Evolutionary conservation across 2,329 filamentous ascomycete species (phyloP), one percentile per base, ranked within the genome.

Genomic region (Colletotrichum chlorophyti): DNA sequence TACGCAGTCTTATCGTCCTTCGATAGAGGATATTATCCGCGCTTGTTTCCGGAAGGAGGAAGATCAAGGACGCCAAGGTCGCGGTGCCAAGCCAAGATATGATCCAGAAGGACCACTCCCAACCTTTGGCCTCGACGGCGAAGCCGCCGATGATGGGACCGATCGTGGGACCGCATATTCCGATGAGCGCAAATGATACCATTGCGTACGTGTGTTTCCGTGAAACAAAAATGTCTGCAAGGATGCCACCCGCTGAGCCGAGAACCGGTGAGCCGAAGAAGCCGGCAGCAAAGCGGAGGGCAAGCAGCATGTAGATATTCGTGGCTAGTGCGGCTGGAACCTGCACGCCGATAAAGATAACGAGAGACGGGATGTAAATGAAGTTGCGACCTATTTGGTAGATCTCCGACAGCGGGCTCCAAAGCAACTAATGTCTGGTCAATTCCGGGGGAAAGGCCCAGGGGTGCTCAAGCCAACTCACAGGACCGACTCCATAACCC

Each of bases 401-500:
- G 10, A 65, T 49, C 21, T 64, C 64, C 2, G 50, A 57, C 19
- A 66, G 37, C 14, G 64, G 64, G 3, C 62, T 62, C 50, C 63
- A 66, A 11, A 59, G 26, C 41, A 60, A 35, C 58, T 60, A 24
- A 6, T 37, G 26, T 11, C 15, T 6, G 12, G 15, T 48, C 8
- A 47, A 19, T 15, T 14, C 7, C 10, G 11, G 17, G n/a, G 8
- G 12, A 12, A 5, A n/a, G 1, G 9, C 26, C 23, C 10, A 14
- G 6, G 5, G 7, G 10, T 6, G 10, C 5, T 24, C 21, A 34
- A 2, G 7, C 7, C 9, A 17, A 43, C 58, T 60, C 11, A 60
- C 58, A 5, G 46, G 46, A 80, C 88, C 91, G 48, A 94, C 76
- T 66, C 91, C 91, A 64, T 94, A 94, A 3, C 91, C 91, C 23